Evolutionary conservation across 179 eudicot species (phyloP).

Genomic region (Corrigiola litoralis): DNA sequence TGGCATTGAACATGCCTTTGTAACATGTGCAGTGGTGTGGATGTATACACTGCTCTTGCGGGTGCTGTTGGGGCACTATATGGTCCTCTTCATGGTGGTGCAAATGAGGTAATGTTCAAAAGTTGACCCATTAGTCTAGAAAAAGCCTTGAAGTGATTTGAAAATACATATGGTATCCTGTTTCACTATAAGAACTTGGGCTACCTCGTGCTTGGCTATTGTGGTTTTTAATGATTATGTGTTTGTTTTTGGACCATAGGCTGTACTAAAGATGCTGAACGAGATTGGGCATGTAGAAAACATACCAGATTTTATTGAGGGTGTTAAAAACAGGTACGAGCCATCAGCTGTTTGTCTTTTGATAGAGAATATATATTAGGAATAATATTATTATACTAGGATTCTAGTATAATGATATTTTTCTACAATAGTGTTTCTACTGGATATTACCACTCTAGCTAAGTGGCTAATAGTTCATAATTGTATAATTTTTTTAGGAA

Average conservation of each 20-base stretch:
- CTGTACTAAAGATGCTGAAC: slow-evolving; percentile 90
- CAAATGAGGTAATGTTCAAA: slow-evolving; percentile 82
- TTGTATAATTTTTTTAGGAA: slow-evolving; percentile 47
- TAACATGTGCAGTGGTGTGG: slow-evolving; percentile 76
- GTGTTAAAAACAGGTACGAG: slow-evolving; percentile 96
- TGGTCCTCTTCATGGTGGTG: slow-evolving; percentile 99
- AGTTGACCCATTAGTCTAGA: background rate
- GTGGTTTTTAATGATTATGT: slow-evolving; percentile 12
- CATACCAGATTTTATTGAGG: slow-evolving; percentile 94
- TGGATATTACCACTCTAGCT: background rate
- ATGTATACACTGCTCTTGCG: slow-evolving; percentile 96
- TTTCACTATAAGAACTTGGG: background rate
- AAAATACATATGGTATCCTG: background rate
- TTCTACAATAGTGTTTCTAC: background rate
- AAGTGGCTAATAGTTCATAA: background rate
- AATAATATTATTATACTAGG: background rate
- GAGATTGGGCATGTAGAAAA: slow-evolving; percentile 93
- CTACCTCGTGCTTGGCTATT: background rate
- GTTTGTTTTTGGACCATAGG: slow-evolving; percentile 34
- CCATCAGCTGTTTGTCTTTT: too few relatives aligned
- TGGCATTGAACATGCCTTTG: background rate
- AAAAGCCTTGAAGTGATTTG: background rate
- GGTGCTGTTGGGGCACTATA: slow-evolving; percentile 98
- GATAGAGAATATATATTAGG: background rate
- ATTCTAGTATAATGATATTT: background rate